Conservation (phyloP, 2,329 filamentous ascomycete species). For the Exophiala dermatitidis region DNA sequence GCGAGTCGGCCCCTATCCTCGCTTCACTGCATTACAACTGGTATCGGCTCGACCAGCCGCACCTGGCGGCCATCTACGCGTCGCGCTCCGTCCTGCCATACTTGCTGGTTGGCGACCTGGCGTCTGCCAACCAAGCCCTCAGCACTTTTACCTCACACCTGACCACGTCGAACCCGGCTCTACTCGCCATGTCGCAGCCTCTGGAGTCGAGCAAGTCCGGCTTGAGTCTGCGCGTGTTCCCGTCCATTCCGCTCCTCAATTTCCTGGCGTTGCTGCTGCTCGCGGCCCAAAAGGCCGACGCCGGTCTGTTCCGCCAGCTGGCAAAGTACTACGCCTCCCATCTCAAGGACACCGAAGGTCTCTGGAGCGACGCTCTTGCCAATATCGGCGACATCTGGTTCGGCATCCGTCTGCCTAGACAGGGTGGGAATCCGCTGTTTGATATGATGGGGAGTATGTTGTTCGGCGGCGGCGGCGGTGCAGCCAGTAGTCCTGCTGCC, state of each 20-base stretch:
- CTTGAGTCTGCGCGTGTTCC: slow-evolving; percentile 62
- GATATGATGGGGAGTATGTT: slow-evolving; percentile 98
- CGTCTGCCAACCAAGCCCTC: slow-evolving; percentile 77
- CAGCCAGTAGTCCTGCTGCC: not conserved
- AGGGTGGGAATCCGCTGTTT: slow-evolving; percentile 77
- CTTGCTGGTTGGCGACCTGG: slow-evolving; percentile 80
- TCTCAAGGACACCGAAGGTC: slow-evolving; percentile 63
- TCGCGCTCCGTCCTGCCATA: slow-evolving; percentile 85
- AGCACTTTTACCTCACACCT: slow-evolving; percentile 66
- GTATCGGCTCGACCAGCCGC: slow-evolving; percentile 83
- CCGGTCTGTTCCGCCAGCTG: slow-evolving; percentile 73
- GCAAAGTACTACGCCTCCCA: slow-evolving; percentile 72
- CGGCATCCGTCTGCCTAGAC: slow-evolving; percentile 75
- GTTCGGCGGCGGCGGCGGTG: slow-evolving; percentile 57
- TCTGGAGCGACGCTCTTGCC: slow-evolving; percentile 74
- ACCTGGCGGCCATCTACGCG: slow-evolving; percentile 78
- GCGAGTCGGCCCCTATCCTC: slow-evolving; percentile 74
- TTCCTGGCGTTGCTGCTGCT: slow-evolving; percentile 81
- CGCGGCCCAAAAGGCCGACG: slow-evolving; percentile 69
- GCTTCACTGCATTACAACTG: slow-evolving; percentile 82
- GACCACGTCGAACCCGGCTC: slow-evolving; percentile 47
- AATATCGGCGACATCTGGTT: slow-evolving; percentile 97
- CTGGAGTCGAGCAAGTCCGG: slow-evolving; percentile 69
- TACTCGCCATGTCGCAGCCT: slow-evolving; percentile 62
- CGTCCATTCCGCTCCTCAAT: slow-evolving; percentile 87